A percentile compares a stretch with the other conserved stretches of the same genome.
These are phyloP conservation scores for Paramecium octaurelia DNA, from an alignment of 73 alveolate genomes.

Conservation along the genomic window DNA sequence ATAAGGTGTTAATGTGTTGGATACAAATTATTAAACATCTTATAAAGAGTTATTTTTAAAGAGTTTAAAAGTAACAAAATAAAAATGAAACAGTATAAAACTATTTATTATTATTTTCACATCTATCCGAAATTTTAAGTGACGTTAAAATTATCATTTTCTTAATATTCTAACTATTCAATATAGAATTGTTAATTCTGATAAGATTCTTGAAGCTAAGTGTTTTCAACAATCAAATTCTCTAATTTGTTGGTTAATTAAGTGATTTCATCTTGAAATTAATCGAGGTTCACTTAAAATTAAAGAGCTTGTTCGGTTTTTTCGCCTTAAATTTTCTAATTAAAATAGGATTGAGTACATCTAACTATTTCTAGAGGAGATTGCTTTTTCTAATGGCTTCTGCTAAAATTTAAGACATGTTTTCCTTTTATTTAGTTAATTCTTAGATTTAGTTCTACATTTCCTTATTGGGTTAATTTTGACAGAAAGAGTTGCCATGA, in stretches of 20 bases:
- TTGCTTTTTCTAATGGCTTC: background rate
- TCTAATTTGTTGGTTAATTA: background rate
- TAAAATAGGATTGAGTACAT: background rate
- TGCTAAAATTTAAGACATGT: background rate
- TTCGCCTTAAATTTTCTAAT: background rate
- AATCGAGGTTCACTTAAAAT: background rate
- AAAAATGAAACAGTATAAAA: background rate
- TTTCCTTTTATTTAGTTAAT: background rate
- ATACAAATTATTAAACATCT: constrained; percentile 11
- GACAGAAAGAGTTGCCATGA: background rate
- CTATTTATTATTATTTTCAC: background rate
- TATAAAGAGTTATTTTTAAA: constrained; percentile 45
- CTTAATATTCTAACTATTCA: background rate
- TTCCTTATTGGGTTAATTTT: background rate
- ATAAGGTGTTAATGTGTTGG: background rate
- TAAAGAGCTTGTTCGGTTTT: background rate
- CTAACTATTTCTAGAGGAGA: background rate
- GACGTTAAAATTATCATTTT: background rate
- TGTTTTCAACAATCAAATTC: background rate
- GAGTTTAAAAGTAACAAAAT: constrained; percentile 11
- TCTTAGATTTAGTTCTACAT: background rate
- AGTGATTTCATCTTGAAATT: background rate
- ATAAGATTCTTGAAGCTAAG: background rate
- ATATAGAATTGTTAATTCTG: background rate
- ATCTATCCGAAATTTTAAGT: background rate